Evolutionary conservation across 495 filamentous ascomycete genomes (phyloP), one percentile per base, ranked within the genome.

Genomic region (Eremomyces bilateralis): DNA sequence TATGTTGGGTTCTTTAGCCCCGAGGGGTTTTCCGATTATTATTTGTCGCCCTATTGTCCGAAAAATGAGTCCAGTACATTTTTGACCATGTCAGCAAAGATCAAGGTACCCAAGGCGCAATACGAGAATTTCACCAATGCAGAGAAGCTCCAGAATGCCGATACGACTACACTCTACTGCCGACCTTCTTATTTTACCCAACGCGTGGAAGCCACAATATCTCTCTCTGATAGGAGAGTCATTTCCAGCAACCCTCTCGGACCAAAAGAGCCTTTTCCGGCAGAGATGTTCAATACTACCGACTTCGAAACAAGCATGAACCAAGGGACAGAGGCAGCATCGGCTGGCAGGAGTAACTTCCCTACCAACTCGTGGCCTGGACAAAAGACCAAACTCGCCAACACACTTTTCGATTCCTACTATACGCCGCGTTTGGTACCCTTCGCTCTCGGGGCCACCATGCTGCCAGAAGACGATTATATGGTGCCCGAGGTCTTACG

Each of bases 101-200:
- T 30, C 31, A 31, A 39, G 8, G 15, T 33, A 31, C 35, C 32
- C 12, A 30, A 30, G 17, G 18, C n/a, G n/a, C n/a, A n/a, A n/a
- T n/a, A n/a, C n/a, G n/a, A n/a, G n/a, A n/a, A n/a, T n/a, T n/a
- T n/a, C n/a, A n/a, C n/a, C n/a, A n/a, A n/a, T n/a, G n/a, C n/a
- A n/a, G n/a, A n/a, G n/a, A n/a, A n/a, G n/a, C n/a, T n/a, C n/a
- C n/a, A n/a, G n/a, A n/a, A 37, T 31, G 29, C 15, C 24, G 30
- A n/a, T 17, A 13, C 50, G 11, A 58, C 53, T 3, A 42, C 46
- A 3, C 28, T 58, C 0, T 63, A 50, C 20, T 65, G 61, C 36
- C 34, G 50, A 16, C 35, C 61, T 1, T 47, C 12, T 1, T 65
- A 65, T 33, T 51, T 45, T 30, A 34, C 39, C 5, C 51, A 55